These are phyloP conservation scores for Geotrichum phurueaensis DNA, from an alignment of 1,139 yeast genomes.

Conservation along the genomic window DNA sequence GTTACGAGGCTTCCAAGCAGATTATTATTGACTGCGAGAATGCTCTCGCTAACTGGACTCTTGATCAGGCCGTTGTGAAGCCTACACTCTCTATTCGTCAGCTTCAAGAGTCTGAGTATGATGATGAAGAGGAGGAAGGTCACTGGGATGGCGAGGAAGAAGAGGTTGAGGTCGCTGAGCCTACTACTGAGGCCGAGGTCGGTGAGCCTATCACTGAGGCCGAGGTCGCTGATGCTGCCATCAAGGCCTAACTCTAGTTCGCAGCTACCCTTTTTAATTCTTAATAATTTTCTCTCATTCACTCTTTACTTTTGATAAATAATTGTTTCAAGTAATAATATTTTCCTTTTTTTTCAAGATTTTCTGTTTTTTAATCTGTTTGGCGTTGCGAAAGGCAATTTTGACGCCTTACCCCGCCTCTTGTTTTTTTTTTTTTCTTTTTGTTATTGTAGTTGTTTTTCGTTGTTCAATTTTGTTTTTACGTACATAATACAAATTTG, in stretches of 20 bases:
- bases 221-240: neutral
- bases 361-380: neutral
- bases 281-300: neutral
- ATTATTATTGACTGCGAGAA: slow-evolving; percentile 95
- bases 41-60: slow-evolving; percentile 93
- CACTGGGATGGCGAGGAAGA: slow-evolving; percentile 17
- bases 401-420: neutral
- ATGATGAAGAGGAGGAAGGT: slow-evolving; percentile 2
- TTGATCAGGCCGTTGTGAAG: slow-evolving; percentile 90
- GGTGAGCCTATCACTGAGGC: neutral
- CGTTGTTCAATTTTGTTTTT: no score
- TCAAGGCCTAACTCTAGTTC: neutral
- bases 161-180: slow-evolving; percentile 8
- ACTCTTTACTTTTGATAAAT: neutral
- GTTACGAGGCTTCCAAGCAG: slow-evolving; percentile 96
- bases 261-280: no score
- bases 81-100: slow-evolving; percentile 56
- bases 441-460: no score
- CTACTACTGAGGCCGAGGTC: slow-evolving; percentile 9
- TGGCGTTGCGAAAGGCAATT: neutral
- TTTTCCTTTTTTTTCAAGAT: neutral
- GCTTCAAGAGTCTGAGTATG: slow-evolving; percentile 6
- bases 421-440: neutral
- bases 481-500: no score
- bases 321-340: neutral